Evolutionary conservation across 2,329 filamentous ascomycete genomes (phyloP).

Genomic region (Fusarium xylarioides): DNA sequence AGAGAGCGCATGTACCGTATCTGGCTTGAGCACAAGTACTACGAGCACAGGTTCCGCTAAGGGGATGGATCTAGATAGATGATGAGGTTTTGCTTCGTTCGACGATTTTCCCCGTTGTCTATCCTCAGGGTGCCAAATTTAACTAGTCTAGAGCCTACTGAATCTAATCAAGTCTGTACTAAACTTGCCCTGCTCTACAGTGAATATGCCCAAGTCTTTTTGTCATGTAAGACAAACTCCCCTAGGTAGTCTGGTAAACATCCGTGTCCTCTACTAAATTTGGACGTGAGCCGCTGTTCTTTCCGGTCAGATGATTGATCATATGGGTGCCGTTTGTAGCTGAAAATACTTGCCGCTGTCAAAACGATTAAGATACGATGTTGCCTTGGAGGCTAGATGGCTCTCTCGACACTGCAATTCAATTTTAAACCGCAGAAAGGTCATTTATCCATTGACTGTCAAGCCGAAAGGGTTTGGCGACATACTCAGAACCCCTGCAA

Average conservation of each 20-base stretch:
- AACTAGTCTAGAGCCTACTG: not conserved
- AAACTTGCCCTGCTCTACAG: rapidly evolving
- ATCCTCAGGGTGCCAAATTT: not conserved
- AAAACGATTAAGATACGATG: rapidly evolving
- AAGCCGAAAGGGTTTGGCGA: not conserved
- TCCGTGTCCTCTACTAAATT: not conserved
- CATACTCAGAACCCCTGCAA: not conserved
- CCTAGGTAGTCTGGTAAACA: not conserved
- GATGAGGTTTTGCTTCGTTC: not conserved
- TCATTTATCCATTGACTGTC: not conserved
- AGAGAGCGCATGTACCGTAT: not conserved
- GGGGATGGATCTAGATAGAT: not conserved
- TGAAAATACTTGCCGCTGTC: not conserved
- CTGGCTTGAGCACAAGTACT: not conserved
- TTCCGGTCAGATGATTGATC: rapidly evolving
- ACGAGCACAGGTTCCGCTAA: not conserved
- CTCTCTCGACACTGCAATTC: not conserved
- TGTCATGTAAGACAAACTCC: rapidly evolving
- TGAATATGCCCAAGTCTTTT: not conserved
- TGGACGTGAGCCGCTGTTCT: rapidly evolving
- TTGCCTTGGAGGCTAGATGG: rapidly evolving
- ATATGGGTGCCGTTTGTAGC: rapidly evolving
- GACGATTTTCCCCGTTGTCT: not conserved
- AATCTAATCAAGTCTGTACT: rapidly evolving
- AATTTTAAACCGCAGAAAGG: not conserved